Conservation (phyloP, 768 basidiomycete species). For the Pholiota conissans region DNA sequence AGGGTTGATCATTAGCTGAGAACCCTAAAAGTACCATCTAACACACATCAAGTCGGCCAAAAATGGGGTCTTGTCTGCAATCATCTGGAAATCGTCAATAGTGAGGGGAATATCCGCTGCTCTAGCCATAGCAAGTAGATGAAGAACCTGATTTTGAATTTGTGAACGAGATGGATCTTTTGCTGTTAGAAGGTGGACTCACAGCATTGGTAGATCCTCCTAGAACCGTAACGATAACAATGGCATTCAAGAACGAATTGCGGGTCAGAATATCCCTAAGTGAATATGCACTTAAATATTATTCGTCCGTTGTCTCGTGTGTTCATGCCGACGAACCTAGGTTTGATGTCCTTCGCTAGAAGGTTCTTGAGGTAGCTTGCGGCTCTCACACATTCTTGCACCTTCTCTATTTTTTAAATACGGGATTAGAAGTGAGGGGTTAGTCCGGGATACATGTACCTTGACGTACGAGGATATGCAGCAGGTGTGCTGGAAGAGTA, state of each 20-base stretch:
- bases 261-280: conserved; percentile 45
- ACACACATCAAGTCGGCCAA: conserved; percentile 70
- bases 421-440: not conserved
- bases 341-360: conserved; percentile 79
- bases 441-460: not conserved
- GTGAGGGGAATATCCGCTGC: conserved; percentile 70
- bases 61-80: conserved; percentile 80
- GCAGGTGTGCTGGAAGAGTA: conserved; percentile 83
- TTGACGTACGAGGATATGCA: conserved; percentile 55
- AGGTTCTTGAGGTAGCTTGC: conserved; percentile 75
- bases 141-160: conserved; percentile 57
- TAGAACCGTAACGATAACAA: conserved; percentile 73
- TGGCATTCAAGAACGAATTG: conserved; percentile 76
- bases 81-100: conserved; percentile 85
- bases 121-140: conserved; percentile 83
- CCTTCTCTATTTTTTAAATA: conserved; percentile 75
- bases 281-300: not conserved
- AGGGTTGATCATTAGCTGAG: not conserved
- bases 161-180: not conserved
- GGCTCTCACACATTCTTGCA: conserved; percentile 78
- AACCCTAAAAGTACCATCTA: not conserved
- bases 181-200: conserved; percentile 19
- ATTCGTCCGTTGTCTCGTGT: not conserved
- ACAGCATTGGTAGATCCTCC: conserved; percentile 91
- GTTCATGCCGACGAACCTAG: conserved; percentile 42